Base-by-base conservation (phyloP, 2,329 filamentous ascomycete species). In the Ascocoryne sarcoides region DNA sequence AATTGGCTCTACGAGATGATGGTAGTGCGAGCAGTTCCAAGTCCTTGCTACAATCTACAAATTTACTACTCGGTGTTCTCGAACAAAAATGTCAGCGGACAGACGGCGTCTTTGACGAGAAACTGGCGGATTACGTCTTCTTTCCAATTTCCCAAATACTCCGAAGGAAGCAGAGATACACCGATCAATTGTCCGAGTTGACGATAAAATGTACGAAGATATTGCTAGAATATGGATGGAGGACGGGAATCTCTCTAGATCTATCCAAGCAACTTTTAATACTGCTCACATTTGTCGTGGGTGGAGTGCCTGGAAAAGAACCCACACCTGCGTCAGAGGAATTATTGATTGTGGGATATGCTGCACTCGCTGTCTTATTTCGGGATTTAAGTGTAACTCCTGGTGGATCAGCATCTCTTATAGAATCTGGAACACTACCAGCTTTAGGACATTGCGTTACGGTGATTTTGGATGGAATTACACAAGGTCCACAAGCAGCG, bases 61-160 rank as follows among this genome's bases (percentile, higher is more conserved):
- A 61, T 17, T 62, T 69, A 42, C 59, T 79, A 2, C 60, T 68
- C 20, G 47, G 49, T 16, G 59, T 74, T n/a, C 60, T 79, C 4
- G 56, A 67, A 44, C 28, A 43, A 34, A 53, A 54, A 16, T 60
- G 55, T 39, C 32, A 56, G 58, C 21, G 70, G 70, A 52, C 52
- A 65, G 68, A 76, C 47, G 58, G 65, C 2, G 65, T 67, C 0
- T 61, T 96, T 14, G 86, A 95, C 59, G 73, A 80, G 38, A 90
- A 88, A 59, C 67, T 96, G 14, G 87, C 89, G 10, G 89, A 95
- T 65, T 98, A 96, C 68, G 75, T 84, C 56, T 96, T 96, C 67
- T 95, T 95, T 47, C 92, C 92, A 0, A 68, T 98, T 0, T 88
- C 86, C 0, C 83, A 92, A 52, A 77, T 96, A 29, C 81, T 98